These are phyloP conservation scores for Urostyla sp. DNA, from an alignment of 73 alveolate species.

Conservation along the genomic window DNA sequence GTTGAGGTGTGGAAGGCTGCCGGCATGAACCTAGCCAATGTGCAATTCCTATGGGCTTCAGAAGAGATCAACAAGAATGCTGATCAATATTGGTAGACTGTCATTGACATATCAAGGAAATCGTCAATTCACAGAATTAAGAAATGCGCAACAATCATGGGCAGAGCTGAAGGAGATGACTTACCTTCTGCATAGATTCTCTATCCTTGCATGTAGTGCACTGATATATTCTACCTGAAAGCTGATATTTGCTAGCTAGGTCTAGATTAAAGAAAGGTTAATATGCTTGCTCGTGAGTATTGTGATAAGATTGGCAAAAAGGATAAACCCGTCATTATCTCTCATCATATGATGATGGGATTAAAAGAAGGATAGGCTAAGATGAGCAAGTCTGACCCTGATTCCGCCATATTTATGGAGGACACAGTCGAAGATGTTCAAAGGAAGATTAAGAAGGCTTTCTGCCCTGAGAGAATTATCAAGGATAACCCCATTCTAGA, in stretches of 20 bases:
- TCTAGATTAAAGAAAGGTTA: slow-evolving; percentile 99
- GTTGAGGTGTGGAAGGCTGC: slow-evolving; percentile 99
- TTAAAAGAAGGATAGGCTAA: slow-evolving; percentile 94
- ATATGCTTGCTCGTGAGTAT: slow-evolving; percentile 99
- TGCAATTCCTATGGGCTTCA: slow-evolving; percentile 98
- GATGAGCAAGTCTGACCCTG: slow-evolving; percentile 98
- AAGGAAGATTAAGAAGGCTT: slow-evolving; percentile 96
- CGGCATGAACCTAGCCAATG: slow-evolving; percentile 97
- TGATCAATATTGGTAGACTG: slow-evolving; percentile 98
- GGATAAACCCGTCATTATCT: slow-evolving; percentile 95
- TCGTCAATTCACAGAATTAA: slow-evolving; percentile 88
- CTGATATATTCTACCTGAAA: slow-evolving; percentile 98
- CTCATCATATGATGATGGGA: slow-evolving; percentile 98
- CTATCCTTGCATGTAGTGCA: slow-evolving; percentile 99
- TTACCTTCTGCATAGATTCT: slow-evolving; percentile 96
- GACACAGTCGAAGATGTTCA: slow-evolving; percentile 97
- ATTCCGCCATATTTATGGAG: slow-evolving; percentile 99
- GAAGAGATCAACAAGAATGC: slow-evolving; percentile 98
- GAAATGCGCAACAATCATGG: slow-evolving; percentile 99
- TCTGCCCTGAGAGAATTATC: slow-evolving; percentile 88
- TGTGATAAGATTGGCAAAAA: slow-evolving; percentile 78
- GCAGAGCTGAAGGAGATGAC: slow-evolving; percentile 96
- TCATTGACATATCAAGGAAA: slow-evolving; percentile 97
- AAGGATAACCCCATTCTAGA: slow-evolving; percentile 96
- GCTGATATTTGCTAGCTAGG: slow-evolving; percentile 99